These are phyloP conservation scores for Trichophyton verrucosum DNA, from an alignment of 2,329 filamentous ascomycete species.

Conservation along the genomic window DNA sequence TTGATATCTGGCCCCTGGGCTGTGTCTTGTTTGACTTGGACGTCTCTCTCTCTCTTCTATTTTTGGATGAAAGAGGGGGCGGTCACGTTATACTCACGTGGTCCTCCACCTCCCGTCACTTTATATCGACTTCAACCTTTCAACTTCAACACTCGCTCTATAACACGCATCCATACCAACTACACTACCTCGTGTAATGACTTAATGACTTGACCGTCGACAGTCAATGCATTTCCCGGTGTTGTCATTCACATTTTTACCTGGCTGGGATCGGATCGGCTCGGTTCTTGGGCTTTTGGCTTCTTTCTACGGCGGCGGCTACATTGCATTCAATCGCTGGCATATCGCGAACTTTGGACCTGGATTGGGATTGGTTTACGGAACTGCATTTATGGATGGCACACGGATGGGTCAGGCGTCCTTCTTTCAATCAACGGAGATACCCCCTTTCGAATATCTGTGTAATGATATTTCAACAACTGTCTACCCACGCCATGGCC, in stretches of 20 bases:
- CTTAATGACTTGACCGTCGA: conserved; percentile 1
- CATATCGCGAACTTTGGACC: not conserved
- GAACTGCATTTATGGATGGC: not conserved
- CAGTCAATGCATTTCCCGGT: conserved; percentile 1
- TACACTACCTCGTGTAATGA: not conserved
- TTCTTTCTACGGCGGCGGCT: not conserved
- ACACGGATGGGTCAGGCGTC: not conserved
- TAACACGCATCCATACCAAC: not conserved
- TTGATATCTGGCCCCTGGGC: not conserved
- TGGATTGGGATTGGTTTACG: not conserved
- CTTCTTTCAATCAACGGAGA: not conserved
- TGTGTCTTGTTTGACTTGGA: not conserved
- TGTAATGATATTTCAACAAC: not conserved
- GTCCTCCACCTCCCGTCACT: not conserved
- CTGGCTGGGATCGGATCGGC: not conserved
- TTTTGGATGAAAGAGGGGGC: not conserved
- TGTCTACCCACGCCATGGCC: not conserved
- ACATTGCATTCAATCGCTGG: not conserved
- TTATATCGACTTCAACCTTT: not conserved
- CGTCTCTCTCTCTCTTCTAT: not conserved
- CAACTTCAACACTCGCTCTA: not conserved
- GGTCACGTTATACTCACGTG: not conserved
- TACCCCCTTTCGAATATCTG: not conserved
- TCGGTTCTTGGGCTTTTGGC: not conserved
- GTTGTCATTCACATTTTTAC: not conserved